Conservation (phyloP, 1,284 basidiomycete genomes). For the Ustilago crameri region DNA sequence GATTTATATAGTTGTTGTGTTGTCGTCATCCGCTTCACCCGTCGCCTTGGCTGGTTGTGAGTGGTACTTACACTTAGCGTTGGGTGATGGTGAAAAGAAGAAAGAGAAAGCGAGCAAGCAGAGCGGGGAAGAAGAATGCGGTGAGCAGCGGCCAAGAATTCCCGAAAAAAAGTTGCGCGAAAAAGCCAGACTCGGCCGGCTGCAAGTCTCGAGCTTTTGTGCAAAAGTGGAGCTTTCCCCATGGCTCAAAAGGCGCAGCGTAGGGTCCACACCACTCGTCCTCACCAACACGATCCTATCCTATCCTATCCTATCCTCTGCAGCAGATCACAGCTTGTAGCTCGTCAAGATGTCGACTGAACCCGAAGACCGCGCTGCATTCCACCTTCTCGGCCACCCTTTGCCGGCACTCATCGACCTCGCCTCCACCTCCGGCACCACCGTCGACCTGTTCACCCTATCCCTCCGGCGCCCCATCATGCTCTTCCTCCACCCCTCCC, state of each 20-base stretch:
- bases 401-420: slow-evolving; percentile 57
- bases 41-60: background rate
- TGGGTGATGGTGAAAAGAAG: slow-evolving; percentile 1
- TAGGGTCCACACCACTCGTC: background rate
- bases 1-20: slow-evolving; percentile 31
- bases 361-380: slow-evolving; percentile 41
- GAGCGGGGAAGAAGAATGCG: background rate
- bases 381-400: slow-evolving; percentile 64
- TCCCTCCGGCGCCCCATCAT: slow-evolving; percentile 57
- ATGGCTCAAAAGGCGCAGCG: too few species aligned
- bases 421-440: slow-evolving; percentile 40
- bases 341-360: slow-evolving; percentile 1
- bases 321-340: too few species aligned
- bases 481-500: slow-evolving; percentile 53
- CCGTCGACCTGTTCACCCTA: slow-evolving; percentile 61
- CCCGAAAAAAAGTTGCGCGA: background rate
- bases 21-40: slow-evolving; percentile 35
- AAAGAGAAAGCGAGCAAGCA: too few species aligned
- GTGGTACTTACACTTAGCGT: slow-evolving; percentile 10
- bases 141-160: background rate
- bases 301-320: too few species aligned
- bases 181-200: slow-evolving; percentile 1
- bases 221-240: background rate
- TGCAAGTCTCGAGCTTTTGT: background rate
- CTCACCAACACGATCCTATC: too few species aligned